Base-by-base conservation (phyloP, 2,329 filamentous ascomycete genomes). In the Phaeosphaeriaceae sp. region DNA sequence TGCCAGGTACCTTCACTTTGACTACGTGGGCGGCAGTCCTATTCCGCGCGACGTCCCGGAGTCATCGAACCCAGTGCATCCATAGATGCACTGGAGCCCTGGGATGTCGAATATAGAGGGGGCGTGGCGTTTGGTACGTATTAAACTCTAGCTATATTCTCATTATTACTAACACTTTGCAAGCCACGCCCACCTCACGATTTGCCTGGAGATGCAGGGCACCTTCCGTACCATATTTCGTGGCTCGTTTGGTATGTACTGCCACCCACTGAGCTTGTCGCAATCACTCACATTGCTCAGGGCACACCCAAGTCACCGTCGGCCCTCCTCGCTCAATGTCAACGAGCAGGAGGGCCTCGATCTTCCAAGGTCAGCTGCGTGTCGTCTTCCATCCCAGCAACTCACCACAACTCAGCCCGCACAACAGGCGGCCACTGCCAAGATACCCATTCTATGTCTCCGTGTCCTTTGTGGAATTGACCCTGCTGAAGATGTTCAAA, bases 381-480 rank as follows among this genome's bases (percentile, higher is more conserved):
- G 31, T 36, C 31, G 31, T 36, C 31, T 11, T 11, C 31, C 9
- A 3, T 60, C 66, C 33, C 71, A 75, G 63, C 66, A 69, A 51
- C 60, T 62, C 24, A 56, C 68, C 11, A 49, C 71, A 62, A 67
- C 61, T 62, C 71, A 73, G 61, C 58, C 65, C 24, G 60, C 62
- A 61, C 67, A 62, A 65, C 65, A 66, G 65, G 66, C 68, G 22
- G 53, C 71, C 31, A 67, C 72, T 24, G 67, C 72, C 25, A 81
- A 84, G 42, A 85, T 87, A 62, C 83, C 82, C 71, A 97, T 36
- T 11, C 6, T 36, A 36, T 3, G 31, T 13, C 25, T 36, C 31
- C 31, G 7, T 36, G 6, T 36, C 31, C 13, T 36, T 11, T 11
- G 9, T 7, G 31, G 31, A 13, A 36, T 13, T 15, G 6, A 36